Conservation (phyloP, 2,329 filamentous ascomycete genomes). For the Botrytis pseudocinerea region DNA sequence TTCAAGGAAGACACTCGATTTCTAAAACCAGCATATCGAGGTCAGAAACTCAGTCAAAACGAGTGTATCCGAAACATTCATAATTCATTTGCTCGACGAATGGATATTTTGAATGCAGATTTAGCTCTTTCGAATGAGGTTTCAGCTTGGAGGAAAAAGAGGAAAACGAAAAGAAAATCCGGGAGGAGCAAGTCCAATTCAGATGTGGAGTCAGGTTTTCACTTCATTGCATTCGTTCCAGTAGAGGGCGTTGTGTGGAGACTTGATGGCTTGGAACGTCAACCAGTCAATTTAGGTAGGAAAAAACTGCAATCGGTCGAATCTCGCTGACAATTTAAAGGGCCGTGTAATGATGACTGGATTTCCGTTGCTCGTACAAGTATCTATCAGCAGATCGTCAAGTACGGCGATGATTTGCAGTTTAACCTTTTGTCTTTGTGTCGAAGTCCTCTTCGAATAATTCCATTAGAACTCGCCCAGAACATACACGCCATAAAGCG, state of each 20-base stretch:
- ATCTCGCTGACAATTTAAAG: slow-evolving; percentile 26
- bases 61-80: slow-evolving; percentile 77
- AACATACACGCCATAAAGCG: slow-evolving; percentile 46
- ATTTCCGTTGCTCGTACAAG: slow-evolving; percentile 61
- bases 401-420: slow-evolving; percentile 65
- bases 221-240: slow-evolving; percentile 89
- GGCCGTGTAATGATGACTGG: slow-evolving; percentile 58
- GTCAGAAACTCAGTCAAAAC: slow-evolving; percentile 72
- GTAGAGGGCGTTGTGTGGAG: slow-evolving; percentile 77
- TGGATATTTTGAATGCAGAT: slow-evolving; percentile 74
- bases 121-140: slow-evolving; percentile 60
- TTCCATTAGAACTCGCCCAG: slow-evolving; percentile 44
- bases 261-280: slow-evolving; percentile 77
- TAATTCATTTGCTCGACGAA: slow-evolving; percentile 82
- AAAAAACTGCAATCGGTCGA: background rate
- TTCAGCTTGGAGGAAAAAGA: slow-evolving; percentile 40
- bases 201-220: slow-evolving; percentile 66
- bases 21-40: slow-evolving; percentile 71
- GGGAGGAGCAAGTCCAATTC: slow-evolving; percentile 47
- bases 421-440: slow-evolving; percentile 79
- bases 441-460: slow-evolving; percentile 56
- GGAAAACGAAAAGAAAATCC: slow-evolving; percentile 43
- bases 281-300: slow-evolving; percentile 65
- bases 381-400: slow-evolving; percentile 66
- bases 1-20: slow-evolving; percentile 73